A percentile compares a stretch with the other conserved stretches of the same genome.
phyloP scores from a whole-genome alignment of 306 rosid species.

The Spatholobus suberectus region DNA sequence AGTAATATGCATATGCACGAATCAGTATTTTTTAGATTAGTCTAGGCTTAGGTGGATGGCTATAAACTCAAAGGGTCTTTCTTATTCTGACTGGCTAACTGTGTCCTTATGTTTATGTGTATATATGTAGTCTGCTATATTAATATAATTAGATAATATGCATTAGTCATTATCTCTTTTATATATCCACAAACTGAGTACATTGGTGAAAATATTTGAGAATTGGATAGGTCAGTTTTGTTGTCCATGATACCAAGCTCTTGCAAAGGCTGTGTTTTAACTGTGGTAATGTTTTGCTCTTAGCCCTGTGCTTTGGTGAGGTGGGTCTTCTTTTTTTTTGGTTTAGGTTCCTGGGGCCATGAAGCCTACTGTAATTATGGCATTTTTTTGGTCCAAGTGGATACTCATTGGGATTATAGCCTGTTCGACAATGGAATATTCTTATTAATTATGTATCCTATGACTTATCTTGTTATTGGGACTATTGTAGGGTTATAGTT shows the following conservation, averaged over 20 bases:
- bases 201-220: constrained; percentile 43
- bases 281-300: constrained; percentile 32
- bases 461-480: constrained; percentile 83
- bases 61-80: constrained; percentile 36
- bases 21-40: constrained; percentile 26
- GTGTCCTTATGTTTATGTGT: neutral
- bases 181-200: constrained; percentile 33
- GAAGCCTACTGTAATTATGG: constrained; percentile 39
- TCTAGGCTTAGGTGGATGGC: constrained; percentile 25
- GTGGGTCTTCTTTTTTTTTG: neutral
- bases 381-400: constrained; percentile 50
- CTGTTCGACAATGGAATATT: constrained; percentile 61
- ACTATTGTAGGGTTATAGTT: constrained; percentile 90
- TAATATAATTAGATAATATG: neutral
- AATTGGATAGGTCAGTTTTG: constrained; percentile 38
- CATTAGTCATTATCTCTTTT: constrained; percentile 4
- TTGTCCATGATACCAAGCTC: constrained; percentile 33
- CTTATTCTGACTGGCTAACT: constrained; percentile 32
- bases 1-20: too few relatives aligned
- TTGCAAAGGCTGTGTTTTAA: constrained; percentile 33
- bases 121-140: neutral
- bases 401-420: constrained; percentile 58
- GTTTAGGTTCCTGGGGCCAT: constrained; percentile 48
- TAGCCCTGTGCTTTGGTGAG: constrained; percentile 16
- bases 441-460: constrained; percentile 63